Base-by-base conservation (phyloP, 768 basidiomycete species). In the Collybiopsis confluens region DNA sequence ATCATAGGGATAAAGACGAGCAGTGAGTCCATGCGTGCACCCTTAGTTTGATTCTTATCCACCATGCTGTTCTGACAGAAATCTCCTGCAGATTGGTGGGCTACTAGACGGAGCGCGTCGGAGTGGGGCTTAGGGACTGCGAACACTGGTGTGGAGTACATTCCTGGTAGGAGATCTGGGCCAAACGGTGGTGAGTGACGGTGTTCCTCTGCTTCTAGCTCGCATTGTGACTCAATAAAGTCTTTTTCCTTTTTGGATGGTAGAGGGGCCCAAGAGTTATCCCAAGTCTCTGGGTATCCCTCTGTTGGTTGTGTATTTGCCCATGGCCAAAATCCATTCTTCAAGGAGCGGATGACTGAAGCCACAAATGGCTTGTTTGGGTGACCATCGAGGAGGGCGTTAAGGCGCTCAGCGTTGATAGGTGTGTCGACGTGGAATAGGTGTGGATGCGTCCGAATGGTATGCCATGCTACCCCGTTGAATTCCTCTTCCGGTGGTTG, bases 271-370 rank as follows among this genome's bases (percentile, higher is more conserved):
- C 51, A 37, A 0, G 58, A 54, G n/a, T 56, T 40, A 33, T 65
- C 59, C 23, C 45, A 30, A 0, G 53, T 61, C 3, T 6, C 26
- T n/a, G 60, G 61, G 33, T 55, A 58, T 2, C 38, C 44, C 8
- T 11, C 15, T 8, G 10, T 45, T 4, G 20, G 1, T 7, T 52
- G 37, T 15, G 61, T 62, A 23, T 64, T 26, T 1, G 64, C 65
- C 33, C 47, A 67, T 2, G 69, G 69, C 70, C 67, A 70, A 49
- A 70, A 69, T 0, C 69, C 67, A 11, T 67, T 54, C 1, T 60
- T 20, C 0, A 70, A 53, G 16, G 63, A 62, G 0, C 15, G 1
- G 9, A 54, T 52, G 2, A 70, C 62, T 8, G 64, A 70, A 2
- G 50, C 10, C 10, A 71, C 67, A 27, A 70, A 62, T 2, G 58